phyloP scores from a whole-genome alignment of 228 moss, liverwort and hornwort genomes.

The Sphagnum fallax region DNA sequence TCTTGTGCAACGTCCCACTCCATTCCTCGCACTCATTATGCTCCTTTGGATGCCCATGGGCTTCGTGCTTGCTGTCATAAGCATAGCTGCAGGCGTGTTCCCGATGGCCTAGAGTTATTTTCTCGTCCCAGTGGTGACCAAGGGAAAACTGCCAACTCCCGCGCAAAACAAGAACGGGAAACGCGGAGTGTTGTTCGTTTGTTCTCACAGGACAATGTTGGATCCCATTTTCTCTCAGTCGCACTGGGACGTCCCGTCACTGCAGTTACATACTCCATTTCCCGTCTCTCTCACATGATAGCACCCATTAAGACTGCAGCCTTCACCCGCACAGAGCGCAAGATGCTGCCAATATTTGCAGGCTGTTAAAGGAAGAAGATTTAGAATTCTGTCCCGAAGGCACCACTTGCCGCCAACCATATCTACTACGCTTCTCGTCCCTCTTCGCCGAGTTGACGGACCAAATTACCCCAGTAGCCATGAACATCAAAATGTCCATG shows the following conservation, averaged over 20 bases:
- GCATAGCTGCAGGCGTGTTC: conserved; percentile 26
- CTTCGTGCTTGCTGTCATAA: conserved; percentile 26
- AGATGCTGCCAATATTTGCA: conserved; percentile 36
- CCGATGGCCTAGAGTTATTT: conserved; percentile 20
- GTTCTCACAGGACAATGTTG: conserved; percentile 43
- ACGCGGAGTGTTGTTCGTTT: conserved; percentile 37
- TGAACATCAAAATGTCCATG: conserved; percentile 44
- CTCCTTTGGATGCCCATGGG: conserved; percentile 39
- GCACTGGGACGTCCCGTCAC: conserved; percentile 34
- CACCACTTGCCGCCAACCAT: conserved; percentile 46
- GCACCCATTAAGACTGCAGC: conserved; percentile 45
- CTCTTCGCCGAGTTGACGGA: conserved; percentile 45
- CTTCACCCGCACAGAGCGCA: conserved; percentile 19
- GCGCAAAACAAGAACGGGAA: conserved; percentile 1
- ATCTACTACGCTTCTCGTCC: conserved; percentile 34
- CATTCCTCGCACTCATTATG: conserved; percentile 20
- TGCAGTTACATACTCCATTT: conserved; percentile 42
- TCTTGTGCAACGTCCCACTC: conserved; percentile 32
- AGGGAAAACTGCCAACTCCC: conserved; percentile 21
- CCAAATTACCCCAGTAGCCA: conserved; percentile 43
- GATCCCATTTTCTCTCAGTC: conserved; percentile 42
- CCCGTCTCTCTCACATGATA: conserved; percentile 19
- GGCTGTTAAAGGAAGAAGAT: conserved; percentile 30
- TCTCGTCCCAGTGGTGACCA: conserved; percentile 27
- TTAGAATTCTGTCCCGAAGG: conserved; percentile 44